phyloP scores from a whole-genome alignment of 2,329 filamentous ascomycete species.

The Alternaria viburni region DNA sequence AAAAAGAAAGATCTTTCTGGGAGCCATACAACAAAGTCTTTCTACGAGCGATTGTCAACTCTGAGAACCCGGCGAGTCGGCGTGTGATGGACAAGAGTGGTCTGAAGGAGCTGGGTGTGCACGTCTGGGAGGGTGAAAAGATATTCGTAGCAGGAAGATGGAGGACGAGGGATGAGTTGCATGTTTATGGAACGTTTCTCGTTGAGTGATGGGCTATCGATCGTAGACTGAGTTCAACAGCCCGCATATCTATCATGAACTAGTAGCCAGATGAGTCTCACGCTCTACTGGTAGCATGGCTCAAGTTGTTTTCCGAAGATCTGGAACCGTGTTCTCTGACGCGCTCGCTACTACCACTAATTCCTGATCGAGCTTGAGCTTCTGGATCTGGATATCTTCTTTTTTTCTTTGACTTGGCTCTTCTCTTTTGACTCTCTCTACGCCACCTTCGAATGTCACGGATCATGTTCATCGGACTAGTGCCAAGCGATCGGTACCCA shows the following conservation, averaged over 20 bases:
- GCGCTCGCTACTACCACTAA: neutral
- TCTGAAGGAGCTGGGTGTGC: constrained; percentile 34
- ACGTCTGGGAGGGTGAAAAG: constrained; percentile 30
- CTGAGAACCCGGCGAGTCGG: constrained; percentile 35
- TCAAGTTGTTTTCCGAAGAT: neutral
- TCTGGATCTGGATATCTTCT: neutral
- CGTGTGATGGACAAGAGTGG: constrained; percentile 42
- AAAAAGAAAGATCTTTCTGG: constrained; percentile 27
- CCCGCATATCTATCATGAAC: neutral
- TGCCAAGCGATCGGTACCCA: neutral
- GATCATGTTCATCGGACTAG: neutral
- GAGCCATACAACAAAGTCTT: constrained; percentile 34
- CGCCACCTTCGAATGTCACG: neutral
- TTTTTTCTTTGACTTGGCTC: neutral
- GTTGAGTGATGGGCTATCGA: neutral
- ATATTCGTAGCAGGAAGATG: constrained; percentile 34
- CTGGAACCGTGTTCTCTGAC: neutral
- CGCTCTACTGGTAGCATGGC: neutral
- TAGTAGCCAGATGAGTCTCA: neutral
- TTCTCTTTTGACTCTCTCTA: neutral
- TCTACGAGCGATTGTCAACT: constrained; percentile 41
- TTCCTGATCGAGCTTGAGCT: neutral
- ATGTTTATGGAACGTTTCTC: constrained; percentile 33
- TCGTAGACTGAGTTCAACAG: neutral
- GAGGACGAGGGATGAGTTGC: constrained; percentile 27